Conservation (phyloP, 495 filamentous ascomycete genomes). For the Lophiostoma macrostomum region DNA sequence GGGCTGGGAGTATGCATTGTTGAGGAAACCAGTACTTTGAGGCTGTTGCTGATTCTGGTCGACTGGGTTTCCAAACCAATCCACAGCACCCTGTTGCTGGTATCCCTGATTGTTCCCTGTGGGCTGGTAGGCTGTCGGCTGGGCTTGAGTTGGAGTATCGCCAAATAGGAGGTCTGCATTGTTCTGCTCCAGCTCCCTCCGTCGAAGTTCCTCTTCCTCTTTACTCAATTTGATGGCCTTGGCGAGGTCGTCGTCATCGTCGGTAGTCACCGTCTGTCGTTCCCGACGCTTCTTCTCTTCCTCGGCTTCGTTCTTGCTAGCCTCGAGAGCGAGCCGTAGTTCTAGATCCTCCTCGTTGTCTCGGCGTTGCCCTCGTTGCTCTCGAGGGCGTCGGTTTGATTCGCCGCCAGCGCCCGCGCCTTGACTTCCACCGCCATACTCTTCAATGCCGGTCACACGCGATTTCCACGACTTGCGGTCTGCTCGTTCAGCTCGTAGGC, state of each 20-base stretch:
- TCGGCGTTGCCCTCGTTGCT: slow-evolving; percentile 23
- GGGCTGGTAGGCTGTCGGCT: slow-evolving; percentile 63
- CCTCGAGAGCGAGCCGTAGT: slow-evolving; percentile 89
- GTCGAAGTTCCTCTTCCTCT: slow-evolving; percentile 87
- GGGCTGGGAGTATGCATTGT: slow-evolving; percentile 76
- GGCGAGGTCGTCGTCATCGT: slow-evolving; percentile 80
- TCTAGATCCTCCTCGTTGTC: slow-evolving; percentile 79
- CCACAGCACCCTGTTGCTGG: slow-evolving; percentile 90
- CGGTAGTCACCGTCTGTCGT: slow-evolving; percentile 50
- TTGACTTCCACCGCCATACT: slow-evolving; percentile 52
- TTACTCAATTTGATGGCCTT: slow-evolving; percentile 96
- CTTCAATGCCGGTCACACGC: slow-evolving; percentile 87
- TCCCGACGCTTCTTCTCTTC: slow-evolving; percentile 74
- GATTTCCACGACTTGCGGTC: slow-evolving; percentile 97
- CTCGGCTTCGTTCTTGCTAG: slow-evolving; percentile 92
- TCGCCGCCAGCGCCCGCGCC: slow-evolving; percentile 40
- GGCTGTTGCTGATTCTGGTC: slow-evolving; percentile 67
- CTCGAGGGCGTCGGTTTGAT: slow-evolving; percentile 22
- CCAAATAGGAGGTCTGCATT: slow-evolving; percentile 88
- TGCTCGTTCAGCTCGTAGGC: slow-evolving; percentile 82
- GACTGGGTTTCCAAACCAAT: slow-evolving; percentile 95
- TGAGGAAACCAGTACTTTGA: slow-evolving; percentile 77
- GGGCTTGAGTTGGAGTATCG: slow-evolving; percentile 54
- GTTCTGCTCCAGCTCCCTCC: slow-evolving; percentile 82
- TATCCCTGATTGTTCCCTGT: slow-evolving; percentile 95